A percentile compares a stretch with the other conserved stretches of the same genome.
These are phyloP conservation scores for Gomphus bonarii DNA, from an alignment of 1,284 basidiomycete genomes.

Conservation along the genomic window DNA sequence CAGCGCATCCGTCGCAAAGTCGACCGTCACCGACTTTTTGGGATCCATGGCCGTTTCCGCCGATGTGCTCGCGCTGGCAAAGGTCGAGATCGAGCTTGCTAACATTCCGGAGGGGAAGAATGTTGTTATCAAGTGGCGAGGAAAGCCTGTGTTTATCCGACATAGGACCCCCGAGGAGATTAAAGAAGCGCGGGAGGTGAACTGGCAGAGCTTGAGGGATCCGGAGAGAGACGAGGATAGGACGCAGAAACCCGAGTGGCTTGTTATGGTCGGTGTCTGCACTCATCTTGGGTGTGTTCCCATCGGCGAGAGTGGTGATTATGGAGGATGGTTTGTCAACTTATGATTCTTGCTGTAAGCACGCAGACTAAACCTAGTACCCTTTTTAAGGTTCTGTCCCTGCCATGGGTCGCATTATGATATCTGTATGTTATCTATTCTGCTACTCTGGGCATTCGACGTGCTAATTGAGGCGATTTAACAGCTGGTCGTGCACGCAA, in stretches of 20 bases:
- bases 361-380: not conserved
- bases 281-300: conserved; percentile 99
- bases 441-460: conserved; percentile 9
- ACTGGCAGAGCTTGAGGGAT: conserved; percentile 87
- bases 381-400: conserved; percentile 73
- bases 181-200: conserved; percentile 79
- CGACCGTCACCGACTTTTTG: conserved; percentile 89
- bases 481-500: conserved; percentile 88
- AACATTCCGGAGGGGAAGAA: conserved; percentile 97
- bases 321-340: conserved; percentile 78
- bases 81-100: conserved; percentile 91
- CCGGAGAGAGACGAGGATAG: conserved; percentile 86
- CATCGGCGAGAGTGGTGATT: conserved; percentile 97
- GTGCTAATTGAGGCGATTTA: not conserved
- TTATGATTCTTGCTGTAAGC: not conserved
- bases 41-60: conserved; percentile 95
- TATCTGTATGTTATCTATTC: conserved; percentile 54
- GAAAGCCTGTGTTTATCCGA: conserved; percentile 99
- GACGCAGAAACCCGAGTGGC: conserved; percentile 94
- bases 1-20: conserved; percentile 90
- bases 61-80: conserved; percentile 95
- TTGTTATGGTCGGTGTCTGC: conserved; percentile 96
- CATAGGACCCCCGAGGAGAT: conserved; percentile 93
- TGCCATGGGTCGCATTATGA: conserved; percentile 99
- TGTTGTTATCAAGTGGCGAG: conserved; percentile 98